phyloP scores from a whole-genome alignment of 345 rosid species.

The Acer saccharum region DNA sequence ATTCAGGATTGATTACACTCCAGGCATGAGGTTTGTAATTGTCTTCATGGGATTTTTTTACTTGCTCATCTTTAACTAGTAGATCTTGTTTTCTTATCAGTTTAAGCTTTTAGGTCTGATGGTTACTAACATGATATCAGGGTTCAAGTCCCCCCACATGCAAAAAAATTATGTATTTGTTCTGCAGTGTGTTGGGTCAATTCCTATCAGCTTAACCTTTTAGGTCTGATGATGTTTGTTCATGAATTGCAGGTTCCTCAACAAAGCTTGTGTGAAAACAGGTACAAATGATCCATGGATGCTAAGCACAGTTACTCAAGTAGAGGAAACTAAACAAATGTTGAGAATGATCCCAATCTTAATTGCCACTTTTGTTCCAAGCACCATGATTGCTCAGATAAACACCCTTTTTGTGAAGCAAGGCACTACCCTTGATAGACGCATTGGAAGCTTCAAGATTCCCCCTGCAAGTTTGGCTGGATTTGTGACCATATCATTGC shows the following conservation, averaged over 20 bases:
- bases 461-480: constrained; percentile 68
- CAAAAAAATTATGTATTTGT: too few relatives aligned
- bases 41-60: background rate
- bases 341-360: constrained; percentile 79
- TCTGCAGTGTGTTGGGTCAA: too few relatives aligned
- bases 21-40: constrained; percentile 49
- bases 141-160: too few relatives aligned
- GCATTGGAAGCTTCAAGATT: constrained; percentile 56
- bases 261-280: constrained; percentile 68
- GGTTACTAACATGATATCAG: too few relatives aligned
- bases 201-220: too few relatives aligned
- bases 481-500: constrained; percentile 71
- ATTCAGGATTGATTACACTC: constrained; percentile 64
- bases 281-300: constrained; percentile 57
- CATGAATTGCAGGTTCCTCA: constrained; percentile 52
- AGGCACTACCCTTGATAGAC: constrained; percentile 80
- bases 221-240: background rate
- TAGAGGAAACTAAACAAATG: constrained; percentile 96
- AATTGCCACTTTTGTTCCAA: constrained; percentile 73
- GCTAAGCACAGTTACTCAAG: constrained; percentile 79
- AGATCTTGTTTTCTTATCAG: too few relatives aligned
- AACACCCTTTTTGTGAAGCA: constrained; percentile 86
- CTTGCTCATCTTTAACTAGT: background rate
- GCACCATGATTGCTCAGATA: constrained; percentile 75
- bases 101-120: background rate